Conservation (phyloP, 2,329 filamentous ascomycete genomes). For the Ophiostoma montium region DNA sequence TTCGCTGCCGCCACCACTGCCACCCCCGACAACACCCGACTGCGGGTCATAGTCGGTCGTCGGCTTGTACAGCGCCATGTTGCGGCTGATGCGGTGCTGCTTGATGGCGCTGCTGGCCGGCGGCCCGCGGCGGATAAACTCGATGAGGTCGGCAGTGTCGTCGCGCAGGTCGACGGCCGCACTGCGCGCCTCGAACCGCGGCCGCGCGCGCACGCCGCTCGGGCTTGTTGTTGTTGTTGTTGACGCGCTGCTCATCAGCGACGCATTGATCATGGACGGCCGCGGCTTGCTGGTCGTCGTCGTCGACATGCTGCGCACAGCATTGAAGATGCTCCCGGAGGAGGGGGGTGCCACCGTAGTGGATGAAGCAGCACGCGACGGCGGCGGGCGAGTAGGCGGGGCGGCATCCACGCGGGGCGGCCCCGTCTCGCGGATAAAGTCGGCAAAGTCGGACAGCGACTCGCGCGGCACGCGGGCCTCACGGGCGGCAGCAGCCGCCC, state of each 20-base stretch:
- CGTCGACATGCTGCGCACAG: conserved; percentile 21
- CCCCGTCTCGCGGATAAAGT: conserved; percentile 79
- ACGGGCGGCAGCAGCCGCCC: no score
- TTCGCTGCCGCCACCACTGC: conserved; percentile 37
- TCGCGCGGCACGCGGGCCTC: conserved; percentile 60
- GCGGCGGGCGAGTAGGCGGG: no score
- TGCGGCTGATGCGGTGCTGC: conserved; percentile 61
- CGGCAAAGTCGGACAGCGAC: conserved; percentile 68
- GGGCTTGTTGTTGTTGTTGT: no score
- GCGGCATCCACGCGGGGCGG: no score
- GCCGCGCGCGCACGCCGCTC: conserved; percentile 31
- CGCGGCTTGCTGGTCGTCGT: conserved; percentile 23
- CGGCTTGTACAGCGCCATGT: conserved; percentile 70
- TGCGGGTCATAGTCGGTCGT: conserved; percentile 81
- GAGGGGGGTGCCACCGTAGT: no score
- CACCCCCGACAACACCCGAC: conserved; percentile 36
- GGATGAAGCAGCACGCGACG: no score
- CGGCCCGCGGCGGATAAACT: conserved; percentile 85
- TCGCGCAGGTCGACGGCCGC: conserved; percentile 46
- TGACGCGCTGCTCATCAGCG: no score
- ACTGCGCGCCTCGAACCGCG: conserved; percentile 56
- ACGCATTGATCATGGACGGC: conserved; percentile 25
- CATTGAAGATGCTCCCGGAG: conserved; percentile 9
- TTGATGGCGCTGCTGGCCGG: conserved; percentile 42
- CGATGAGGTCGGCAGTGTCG: conserved; percentile 76